These are phyloP conservation scores for Alternaria viburni DNA, from an alignment of 2,329 filamentous ascomycete genomes.

Conservation along the genomic window DNA sequence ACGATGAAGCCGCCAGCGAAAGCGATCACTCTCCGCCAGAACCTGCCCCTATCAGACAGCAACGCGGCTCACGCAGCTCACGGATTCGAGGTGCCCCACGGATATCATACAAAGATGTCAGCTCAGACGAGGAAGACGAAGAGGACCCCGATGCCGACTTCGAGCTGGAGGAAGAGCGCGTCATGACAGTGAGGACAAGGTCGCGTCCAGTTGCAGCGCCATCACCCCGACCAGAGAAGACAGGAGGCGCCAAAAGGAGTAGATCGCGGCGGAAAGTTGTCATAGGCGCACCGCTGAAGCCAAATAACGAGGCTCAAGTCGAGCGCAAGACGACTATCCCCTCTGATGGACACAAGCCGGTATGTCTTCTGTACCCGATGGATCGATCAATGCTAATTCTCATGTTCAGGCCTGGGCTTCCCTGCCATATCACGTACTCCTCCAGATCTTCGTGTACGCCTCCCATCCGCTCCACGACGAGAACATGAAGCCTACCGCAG, in stretches of 20 bases:
- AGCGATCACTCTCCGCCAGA: conserved; percentile 10
- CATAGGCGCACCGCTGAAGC: conserved; percentile 37
- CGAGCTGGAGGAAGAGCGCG: conserved; percentile 24
- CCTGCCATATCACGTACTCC: conserved; percentile 72
- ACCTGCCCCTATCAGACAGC: conserved; percentile 2
- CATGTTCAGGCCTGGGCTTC: conserved; percentile 39
- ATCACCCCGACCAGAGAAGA: conserved; percentile 18
- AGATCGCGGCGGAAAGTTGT: conserved; percentile 17
- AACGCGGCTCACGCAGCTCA: conserved; percentile 2
- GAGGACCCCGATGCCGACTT: conserved; percentile 36
- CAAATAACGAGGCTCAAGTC: conserved; percentile 14
- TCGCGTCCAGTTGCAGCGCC: conserved; percentile 9
- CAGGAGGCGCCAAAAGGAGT: conserved; percentile 5
- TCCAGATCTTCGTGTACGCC: conserved; percentile 73
- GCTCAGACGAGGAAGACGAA: conserved; percentile 28
- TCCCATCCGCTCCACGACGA: conserved; percentile 63
- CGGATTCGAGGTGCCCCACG: conserved; percentile 22
- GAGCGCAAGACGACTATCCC: conserved; percentile 23
- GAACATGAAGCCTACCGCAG: conserved; percentile 52
- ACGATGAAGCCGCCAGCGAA: conserved; percentile 19
- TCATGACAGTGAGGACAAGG: conserved; percentile 13
- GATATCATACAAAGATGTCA: conserved; percentile 44
- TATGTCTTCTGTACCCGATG: not conserved
- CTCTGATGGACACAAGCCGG: conserved; percentile 34
- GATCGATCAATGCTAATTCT: not conserved